Base-by-base conservation (phyloP, 2,329 filamentous ascomycete species). In the Juglanconis sp. region DNA sequence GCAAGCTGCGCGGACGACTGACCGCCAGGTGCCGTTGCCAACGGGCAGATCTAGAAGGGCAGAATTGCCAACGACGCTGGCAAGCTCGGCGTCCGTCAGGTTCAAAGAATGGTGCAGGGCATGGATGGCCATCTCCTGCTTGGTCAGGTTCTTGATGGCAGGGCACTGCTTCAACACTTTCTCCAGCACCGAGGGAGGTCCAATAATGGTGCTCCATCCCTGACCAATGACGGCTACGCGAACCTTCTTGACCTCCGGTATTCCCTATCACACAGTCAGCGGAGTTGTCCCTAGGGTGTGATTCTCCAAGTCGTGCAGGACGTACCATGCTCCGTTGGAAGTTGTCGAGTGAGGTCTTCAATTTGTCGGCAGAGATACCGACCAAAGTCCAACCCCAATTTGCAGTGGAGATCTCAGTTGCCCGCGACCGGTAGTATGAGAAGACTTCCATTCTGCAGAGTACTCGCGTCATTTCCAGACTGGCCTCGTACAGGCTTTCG, bases 41-140 rank as follows among this genome's bases (percentile, higher is more conserved):
- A 59, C 32, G 15, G 57, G 57, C 13, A 59, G 32, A 10, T 59
- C 57, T 15, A 59, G 57, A 9, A 59, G 46, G 1, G 57, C 9
- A 9, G 57, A 59, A 30, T 59, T 38, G 17, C 57, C 57, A 11
- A 59, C 51, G n/a, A 59, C 46, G 35, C 52, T 46, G 35, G 42
- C 35, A n/a, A 55, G 44, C 36, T 59, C 51, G 5, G 35, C 57
- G 30, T 59, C 57, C n/a, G 57, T 54, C 44, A 59, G 46, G 13
- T 50, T 59, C 34, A 59, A 44, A 2, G 57, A 59, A 46, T 59
- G 57, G 46, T 59, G 51, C 30, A 59, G 57, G 13, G 57, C 57
- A 7, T 59, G 57, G n/a, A 59, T 53, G 30, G 57, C 57, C 57
- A 59, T 59, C 31, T 59, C 57, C 46, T 59, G 57, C 52, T 59